phyloP scores from a whole-genome alignment of 345 rosid genomes.

The Bruguiera gymnorhiza region DNA sequence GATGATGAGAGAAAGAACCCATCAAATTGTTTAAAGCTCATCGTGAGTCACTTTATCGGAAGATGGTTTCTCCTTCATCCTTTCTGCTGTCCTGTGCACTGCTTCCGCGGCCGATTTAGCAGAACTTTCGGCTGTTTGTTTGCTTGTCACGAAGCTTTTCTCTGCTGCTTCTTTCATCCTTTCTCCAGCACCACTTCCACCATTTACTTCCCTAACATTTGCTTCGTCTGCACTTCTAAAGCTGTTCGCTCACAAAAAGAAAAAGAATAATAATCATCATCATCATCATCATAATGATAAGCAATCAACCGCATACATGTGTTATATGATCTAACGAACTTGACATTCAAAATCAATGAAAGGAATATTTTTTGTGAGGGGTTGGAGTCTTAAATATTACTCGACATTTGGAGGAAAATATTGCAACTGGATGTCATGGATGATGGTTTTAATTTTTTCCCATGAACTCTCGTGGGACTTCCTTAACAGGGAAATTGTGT shows the following conservation, averaged over 20 bases:
- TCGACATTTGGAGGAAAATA: slow-evolving; percentile 60
- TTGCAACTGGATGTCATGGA: slow-evolving; percentile 42
- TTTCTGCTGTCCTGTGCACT: slow-evolving; percentile 46
- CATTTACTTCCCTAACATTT: slow-evolving; percentile 9
- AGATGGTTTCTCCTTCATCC: slow-evolving; percentile 29
- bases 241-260: slow-evolving; percentile 22
- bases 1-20: too few species aligned
- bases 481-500: slow-evolving; percentile 30
- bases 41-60: slow-evolving; percentile 24
- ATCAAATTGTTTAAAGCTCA: slow-evolving; percentile 33
- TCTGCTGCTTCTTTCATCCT: slow-evolving; percentile 54
- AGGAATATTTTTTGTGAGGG: too few species aligned
- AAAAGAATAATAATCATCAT: neutral
- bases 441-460: slow-evolving; percentile 46
- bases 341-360: neutral
- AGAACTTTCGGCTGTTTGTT: slow-evolving; percentile 42
- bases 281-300: neutral
- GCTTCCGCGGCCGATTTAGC: slow-evolving; percentile 57
- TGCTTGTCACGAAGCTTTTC: slow-evolving; percentile 41
- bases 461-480: slow-evolving; percentile 46
- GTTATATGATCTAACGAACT: neutral
- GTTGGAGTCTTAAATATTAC: slow-evolving; percentile 25
- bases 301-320: neutral
- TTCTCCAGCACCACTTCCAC: slow-evolving; percentile 24
- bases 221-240: slow-evolving; percentile 40